A percentile compares a stretch with the other conserved stretches of the same genome.
These are phyloP conservation scores for Globisporangium barbulae DNA, from an alignment of 352 stramenopile species.

Conservation along the genomic window DNA sequence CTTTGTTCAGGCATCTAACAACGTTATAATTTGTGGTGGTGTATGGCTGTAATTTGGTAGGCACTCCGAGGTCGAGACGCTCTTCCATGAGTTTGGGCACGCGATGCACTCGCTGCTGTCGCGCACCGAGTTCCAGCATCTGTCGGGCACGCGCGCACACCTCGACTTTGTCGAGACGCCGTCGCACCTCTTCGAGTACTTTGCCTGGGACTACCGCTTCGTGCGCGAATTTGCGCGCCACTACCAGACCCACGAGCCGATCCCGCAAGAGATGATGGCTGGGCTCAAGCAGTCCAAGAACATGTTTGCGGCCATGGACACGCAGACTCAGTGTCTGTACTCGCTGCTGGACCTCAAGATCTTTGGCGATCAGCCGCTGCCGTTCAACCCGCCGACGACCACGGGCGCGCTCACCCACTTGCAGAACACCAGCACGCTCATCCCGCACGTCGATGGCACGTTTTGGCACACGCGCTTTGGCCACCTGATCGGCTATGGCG, in stretches of 20 bases:
- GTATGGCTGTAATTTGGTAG: conserved; percentile 33
- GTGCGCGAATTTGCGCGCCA: conserved; percentile 84
- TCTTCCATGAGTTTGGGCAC: conserved; percentile 99
- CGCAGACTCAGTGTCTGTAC: conserved; percentile 83
- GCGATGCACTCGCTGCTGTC: conserved; percentile 96
- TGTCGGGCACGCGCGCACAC: conserved; percentile 92
- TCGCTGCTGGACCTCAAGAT: conserved; percentile 74
- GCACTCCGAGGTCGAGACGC: conserved; percentile 95
- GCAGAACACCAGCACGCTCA: conserved; percentile 69
- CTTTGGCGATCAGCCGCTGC: conserved; percentile 59
- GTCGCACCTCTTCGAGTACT: conserved; percentile 98
- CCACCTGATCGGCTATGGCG: conserved; percentile 88
- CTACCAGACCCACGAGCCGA: conserved; percentile 72
- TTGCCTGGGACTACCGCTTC: conserved; percentile 90
- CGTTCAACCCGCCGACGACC: conserved; percentile 36
- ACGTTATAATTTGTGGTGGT: neutral
- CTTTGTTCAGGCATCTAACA: neutral
- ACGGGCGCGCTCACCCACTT: conserved; percentile 57
- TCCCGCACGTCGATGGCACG: conserved; percentile 75
- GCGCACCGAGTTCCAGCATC: conserved; percentile 95
- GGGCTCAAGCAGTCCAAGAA: conserved; percentile 73
- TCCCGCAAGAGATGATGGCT: conserved; percentile 76
- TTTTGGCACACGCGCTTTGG: conserved; percentile 87
- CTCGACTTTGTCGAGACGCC: conserved; percentile 96
- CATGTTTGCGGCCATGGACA: conserved; percentile 90